Conservation (phyloP, 176 grass and related monocot species). For the Saccharum officinarum region DNA sequence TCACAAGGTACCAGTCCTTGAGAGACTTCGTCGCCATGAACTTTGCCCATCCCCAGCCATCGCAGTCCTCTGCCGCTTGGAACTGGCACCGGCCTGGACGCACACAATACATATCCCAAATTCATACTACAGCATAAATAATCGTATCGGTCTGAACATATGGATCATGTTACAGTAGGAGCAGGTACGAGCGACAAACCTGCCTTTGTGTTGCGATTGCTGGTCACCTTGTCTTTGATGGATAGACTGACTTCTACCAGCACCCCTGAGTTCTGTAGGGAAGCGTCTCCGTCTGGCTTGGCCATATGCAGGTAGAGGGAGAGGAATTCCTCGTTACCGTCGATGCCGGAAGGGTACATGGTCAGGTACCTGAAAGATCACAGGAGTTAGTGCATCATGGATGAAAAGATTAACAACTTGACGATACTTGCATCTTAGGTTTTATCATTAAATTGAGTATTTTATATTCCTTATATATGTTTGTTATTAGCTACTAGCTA, state of each 20-base stretch:
- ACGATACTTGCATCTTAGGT: not conserved
- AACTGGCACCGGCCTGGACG: constrained; percentile 15
- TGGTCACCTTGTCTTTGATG: not conserved
- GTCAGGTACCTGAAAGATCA: not conserved
- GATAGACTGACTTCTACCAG: not conserved
- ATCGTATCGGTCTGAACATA: not conserved
- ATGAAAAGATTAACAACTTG: not conserved
- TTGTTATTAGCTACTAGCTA: not conserved
- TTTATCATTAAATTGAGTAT: not conserved
- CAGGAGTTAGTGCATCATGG: not conserved
- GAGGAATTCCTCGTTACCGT: not conserved
- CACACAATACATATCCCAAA: not conserved
- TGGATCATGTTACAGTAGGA: not conserved
- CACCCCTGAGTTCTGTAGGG: not conserved
- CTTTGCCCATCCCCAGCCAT: constrained; percentile 21
- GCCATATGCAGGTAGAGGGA: constrained; percentile 16
- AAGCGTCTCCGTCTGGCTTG: not conserved
- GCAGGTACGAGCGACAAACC: not conserved
- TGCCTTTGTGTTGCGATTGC: not conserved
- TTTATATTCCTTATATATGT: not conserved
- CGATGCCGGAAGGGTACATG: constrained; percentile 10
- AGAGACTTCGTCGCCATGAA: constrained; percentile 12
- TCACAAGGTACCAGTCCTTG: constrained; percentile 5
- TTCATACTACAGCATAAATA: not conserved
- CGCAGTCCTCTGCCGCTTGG: not conserved